Conservation (phyloP, 169 alveolate genomes). For the Eimeria sp. region DNA sequence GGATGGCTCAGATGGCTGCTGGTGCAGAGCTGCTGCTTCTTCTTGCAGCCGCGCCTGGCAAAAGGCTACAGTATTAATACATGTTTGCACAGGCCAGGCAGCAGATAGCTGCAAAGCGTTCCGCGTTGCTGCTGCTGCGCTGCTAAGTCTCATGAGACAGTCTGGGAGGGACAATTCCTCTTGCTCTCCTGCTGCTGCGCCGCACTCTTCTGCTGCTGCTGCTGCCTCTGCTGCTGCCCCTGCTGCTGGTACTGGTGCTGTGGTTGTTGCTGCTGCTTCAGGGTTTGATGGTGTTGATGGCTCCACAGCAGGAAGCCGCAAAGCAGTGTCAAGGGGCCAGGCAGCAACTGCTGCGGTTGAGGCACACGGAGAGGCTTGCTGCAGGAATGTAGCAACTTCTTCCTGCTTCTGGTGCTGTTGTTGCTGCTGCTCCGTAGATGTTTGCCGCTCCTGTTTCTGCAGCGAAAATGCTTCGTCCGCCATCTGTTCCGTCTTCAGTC, state of each 20-base stretch:
- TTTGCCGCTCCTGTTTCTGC: neutral
- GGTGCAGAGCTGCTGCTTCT: slow-evolving; percentile 41
- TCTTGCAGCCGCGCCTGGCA: slow-evolving; percentile 69
- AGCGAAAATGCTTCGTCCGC: neutral
- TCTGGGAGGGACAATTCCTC: slow-evolving; percentile 34
- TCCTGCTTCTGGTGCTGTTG: neutral
- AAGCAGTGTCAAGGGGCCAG: slow-evolving; percentile 31
- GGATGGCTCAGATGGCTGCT: neutral
- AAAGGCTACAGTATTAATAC: slow-evolving; percentile 12
- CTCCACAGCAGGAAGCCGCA: neutral
- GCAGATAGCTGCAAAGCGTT: slow-evolving; percentile 53
- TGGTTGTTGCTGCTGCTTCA: slow-evolving; percentile 6
- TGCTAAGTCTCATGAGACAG: slow-evolving; percentile 39
- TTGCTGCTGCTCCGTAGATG: neutral
- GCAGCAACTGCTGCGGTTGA: neutral
- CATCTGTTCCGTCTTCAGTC: neutral
- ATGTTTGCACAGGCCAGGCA: slow-evolving; percentile 41
- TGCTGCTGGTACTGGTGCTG: neutral
- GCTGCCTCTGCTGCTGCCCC: neutral
- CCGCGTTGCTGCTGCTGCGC: slow-evolving; percentile 67
- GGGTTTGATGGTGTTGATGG: slow-evolving; percentile 40
- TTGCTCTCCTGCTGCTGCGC: neutral
- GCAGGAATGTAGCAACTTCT: slow-evolving; percentile 22
- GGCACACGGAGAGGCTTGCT: neutral
- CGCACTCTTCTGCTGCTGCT: slow-evolving; percentile 17